Evolutionary conservation across 2,329 filamentous ascomycete species (phyloP), one percentile per base, ranked within the genome.

Genomic region (Penicillium expansum): DNA sequence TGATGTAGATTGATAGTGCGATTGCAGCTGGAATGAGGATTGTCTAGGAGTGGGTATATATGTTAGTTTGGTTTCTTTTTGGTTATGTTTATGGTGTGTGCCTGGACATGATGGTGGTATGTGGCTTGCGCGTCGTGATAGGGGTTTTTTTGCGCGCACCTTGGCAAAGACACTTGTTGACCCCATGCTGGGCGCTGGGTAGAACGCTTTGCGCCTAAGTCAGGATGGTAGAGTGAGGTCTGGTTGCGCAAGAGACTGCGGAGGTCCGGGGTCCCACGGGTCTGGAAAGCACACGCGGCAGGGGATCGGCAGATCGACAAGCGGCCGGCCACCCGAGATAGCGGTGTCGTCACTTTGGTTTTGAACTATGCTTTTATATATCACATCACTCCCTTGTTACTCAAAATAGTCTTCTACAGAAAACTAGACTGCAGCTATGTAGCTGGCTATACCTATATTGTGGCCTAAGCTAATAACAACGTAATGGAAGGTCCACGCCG

Each of bases 1-100:
- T 56, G 65, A 91, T 73, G 74, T 90, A 92, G 63, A 91, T 76
- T 59, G 83, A 74, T 47, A 91, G 80, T 44, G 89, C 89, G 68
- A 91, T 86, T 68, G 87, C 67, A 52, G 88, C 88, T 33, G 89
- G 89, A 61, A 90, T 77, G 65, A 91, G 72, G 60, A 92, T 76
- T 5, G 86, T 89, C 89, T 92, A 49, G 22, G 18, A 4, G 27
- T 13, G 9, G 24, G 24, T 42, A n/a, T 3, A 29, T 30, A 45
- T 61, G 38, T 59, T 48, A 18, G 33, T 55, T 51, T 32, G 30
- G 30, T 18, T 16, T 22, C 13, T 35, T 29, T 48, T 60, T 37
- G 56, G 45, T 44, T 6, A 30, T 48, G 13, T 33, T 16, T 6
- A 16, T 37, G 35, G 20, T 18, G 33, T 16, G 20, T 47, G 27